These are phyloP conservation scores for Paecilomyces sp. DNA, from an alignment of 2,329 filamentous ascomycete species.

Conservation along the genomic window DNA sequence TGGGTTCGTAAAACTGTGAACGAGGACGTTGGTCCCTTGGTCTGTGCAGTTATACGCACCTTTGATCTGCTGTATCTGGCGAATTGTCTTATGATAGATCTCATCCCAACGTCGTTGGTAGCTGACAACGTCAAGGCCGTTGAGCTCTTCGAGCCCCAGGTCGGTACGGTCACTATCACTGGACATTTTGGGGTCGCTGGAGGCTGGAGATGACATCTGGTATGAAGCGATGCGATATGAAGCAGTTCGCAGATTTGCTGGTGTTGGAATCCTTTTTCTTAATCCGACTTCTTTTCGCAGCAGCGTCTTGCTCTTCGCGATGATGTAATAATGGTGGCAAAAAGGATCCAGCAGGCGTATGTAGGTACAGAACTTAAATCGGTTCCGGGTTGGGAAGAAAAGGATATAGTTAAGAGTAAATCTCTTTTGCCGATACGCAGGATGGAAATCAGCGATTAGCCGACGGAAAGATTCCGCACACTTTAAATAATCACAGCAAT, in stretches of 20 bases:
- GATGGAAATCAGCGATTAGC: neutral
- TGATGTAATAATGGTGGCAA: neutral
- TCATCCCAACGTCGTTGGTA: slow-evolving; percentile 4
- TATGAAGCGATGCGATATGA: neutral
- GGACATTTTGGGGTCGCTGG: neutral
- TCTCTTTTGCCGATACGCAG: neutral
- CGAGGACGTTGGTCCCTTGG: neutral
- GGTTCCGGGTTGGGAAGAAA: neutral
- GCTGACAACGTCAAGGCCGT: neutral
- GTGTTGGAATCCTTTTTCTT: neutral
- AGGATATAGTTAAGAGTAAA: neutral
- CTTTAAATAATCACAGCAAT: neutral
- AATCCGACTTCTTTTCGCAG: neutral
- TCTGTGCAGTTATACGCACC: neutral
- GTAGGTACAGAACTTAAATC: neutral
- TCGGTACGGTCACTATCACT: neutral
- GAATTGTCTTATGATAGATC: slow-evolving; percentile 3
- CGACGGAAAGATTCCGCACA: neutral
- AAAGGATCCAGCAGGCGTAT: neutral
- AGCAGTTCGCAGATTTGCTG: neutral
- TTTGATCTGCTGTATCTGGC: slow-evolving; percentile 3
- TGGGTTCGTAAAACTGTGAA: too few species aligned
- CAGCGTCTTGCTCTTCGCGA: neutral
- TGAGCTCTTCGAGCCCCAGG: slow-evolving; percentile 1
- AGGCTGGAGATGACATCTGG: neutral